Conservation (phyloP, 1,284 basidiomycete genomes). For the Ganoderma sinense region DNA sequence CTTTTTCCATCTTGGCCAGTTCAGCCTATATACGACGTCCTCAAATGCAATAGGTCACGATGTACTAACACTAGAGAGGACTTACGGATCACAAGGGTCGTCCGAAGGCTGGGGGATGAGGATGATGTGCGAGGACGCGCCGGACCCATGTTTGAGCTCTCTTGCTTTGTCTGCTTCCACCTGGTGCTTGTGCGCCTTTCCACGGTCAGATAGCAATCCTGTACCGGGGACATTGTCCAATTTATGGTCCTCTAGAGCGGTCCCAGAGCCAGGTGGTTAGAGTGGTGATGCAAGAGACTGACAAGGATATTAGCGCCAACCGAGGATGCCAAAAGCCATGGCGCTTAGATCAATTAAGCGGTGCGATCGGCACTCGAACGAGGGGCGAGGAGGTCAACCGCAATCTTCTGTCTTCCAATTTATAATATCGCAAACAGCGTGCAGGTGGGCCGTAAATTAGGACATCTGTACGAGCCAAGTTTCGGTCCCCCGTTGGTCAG, state of each 20-base stretch:
- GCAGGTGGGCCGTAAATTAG: too few species aligned
- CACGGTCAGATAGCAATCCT: conserved; percentile 49
- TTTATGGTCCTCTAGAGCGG: conserved; percentile 33
- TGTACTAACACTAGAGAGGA: background rate
- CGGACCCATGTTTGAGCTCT: conserved; percentile 47
- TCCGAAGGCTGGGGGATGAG: conserved; percentile 56
- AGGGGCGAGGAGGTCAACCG: background rate
- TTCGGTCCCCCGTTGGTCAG: background rate
- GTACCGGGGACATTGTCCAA: conserved; percentile 45
- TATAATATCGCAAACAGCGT: background rate
- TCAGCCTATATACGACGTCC: conserved; percentile 38
- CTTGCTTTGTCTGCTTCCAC: conserved; percentile 43
- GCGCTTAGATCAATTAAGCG: background rate
- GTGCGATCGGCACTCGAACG: background rate
- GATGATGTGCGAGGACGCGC: conserved; percentile 48
- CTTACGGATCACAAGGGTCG: conserved; percentile 51
- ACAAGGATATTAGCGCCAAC: conserved; percentile 30
- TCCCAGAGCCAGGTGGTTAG: background rate
- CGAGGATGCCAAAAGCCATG: conserved; percentile 51
- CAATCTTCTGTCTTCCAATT: background rate
- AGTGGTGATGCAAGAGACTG: background rate
- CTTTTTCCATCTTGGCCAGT: conserved; percentile 56
- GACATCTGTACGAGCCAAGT: background rate
- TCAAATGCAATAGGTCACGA: too few species aligned
- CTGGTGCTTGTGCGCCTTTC: conserved; percentile 45